Percentiles rank a stretch among this genome's conserved stretches.
Evolutionary conservation across 306 rosid species (phyloP).

Genomic region (Spatholobus suberectus): DNA sequence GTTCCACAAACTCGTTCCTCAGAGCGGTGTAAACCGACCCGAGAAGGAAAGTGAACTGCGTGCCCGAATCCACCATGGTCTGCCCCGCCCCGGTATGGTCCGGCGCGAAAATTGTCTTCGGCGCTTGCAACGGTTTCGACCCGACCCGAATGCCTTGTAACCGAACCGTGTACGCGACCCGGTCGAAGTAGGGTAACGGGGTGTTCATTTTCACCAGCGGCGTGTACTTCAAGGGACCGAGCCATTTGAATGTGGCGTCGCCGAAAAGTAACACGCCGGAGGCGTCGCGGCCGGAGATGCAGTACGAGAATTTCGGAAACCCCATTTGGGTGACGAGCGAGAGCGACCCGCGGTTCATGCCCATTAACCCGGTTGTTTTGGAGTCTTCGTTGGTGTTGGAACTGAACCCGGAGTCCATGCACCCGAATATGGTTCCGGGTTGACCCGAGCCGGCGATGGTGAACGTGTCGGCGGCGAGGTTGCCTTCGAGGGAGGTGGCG

Average conservation of each 20-base stretch:
- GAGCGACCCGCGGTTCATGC: slow-evolving; percentile 84
- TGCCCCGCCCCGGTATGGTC: slow-evolving; percentile 96
- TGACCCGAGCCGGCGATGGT: slow-evolving; percentile 48
- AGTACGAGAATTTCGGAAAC: slow-evolving; percentile 75
- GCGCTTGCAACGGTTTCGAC: slow-evolving; percentile 45
- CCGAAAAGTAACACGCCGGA: slow-evolving; percentile 79
- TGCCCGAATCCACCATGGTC: slow-evolving; percentile 91
- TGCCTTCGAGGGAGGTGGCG: slow-evolving; percentile 73
- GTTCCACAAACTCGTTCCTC: slow-evolving; percentile 58
- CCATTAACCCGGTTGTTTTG: slow-evolving; percentile 82
- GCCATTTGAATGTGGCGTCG: slow-evolving; percentile 58
- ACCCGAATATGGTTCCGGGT: slow-evolving; percentile 72
- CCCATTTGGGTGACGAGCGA: slow-evolving; percentile 76
- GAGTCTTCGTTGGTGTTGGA: slow-evolving; percentile 77
- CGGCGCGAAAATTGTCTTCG: slow-evolving; percentile 55
- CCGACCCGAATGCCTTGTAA: slow-evolving; percentile 72
- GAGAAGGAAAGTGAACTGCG: slow-evolving; percentile 82
- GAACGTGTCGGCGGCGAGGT: slow-evolving; percentile 76
- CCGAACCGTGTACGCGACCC: slow-evolving; percentile 79
- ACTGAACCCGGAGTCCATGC: slow-evolving; percentile 82
- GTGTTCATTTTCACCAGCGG: slow-evolving; percentile 65
- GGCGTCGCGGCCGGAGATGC: slow-evolving; percentile 73
- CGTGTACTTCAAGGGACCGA: slow-evolving; percentile 69
- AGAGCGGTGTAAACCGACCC: slow-evolving; percentile 81
- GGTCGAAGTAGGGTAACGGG: slow-evolving; percentile 85